Conservation (phyloP, 495 filamentous ascomycete species). For the Neurospora sp. region DNA sequence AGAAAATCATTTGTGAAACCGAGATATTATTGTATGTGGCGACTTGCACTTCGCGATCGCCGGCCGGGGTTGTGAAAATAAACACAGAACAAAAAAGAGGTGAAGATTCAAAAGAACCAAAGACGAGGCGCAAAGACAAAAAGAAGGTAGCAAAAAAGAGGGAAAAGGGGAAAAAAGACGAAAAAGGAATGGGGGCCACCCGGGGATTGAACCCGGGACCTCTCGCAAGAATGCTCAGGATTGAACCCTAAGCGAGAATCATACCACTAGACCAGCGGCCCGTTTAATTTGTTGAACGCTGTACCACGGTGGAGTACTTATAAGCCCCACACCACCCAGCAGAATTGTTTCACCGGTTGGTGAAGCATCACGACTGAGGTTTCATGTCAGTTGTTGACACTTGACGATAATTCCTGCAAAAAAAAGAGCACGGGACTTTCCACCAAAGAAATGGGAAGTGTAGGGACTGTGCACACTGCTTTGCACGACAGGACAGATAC, state of each 20-base stretch:
- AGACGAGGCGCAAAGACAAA: background rate
- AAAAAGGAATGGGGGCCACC: background rate
- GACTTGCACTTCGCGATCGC: too few relatives aligned
- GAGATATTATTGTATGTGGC: too few relatives aligned
- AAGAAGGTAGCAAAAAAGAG: background rate
- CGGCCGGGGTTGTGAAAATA: too few relatives aligned
- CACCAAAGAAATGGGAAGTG: too few relatives aligned
- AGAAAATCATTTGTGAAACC: too few relatives aligned
- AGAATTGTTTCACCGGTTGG: too few relatives aligned
- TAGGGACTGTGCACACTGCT: too few relatives aligned
- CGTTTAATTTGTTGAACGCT: background rate
- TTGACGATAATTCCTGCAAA: background rate
- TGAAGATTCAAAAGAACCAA: too few relatives aligned
- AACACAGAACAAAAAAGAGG: too few relatives aligned
- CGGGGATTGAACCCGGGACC: background rate
- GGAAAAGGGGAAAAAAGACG: background rate
- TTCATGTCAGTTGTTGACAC: background rate
- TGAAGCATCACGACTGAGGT: too few relatives aligned
- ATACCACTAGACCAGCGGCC: background rate
- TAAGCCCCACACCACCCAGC: background rate
- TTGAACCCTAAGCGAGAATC: background rate
- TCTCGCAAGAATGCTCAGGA: background rate
- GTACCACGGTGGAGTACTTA: background rate
- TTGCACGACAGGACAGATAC: too few relatives aligned
- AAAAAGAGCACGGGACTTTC: too few relatives aligned